Evolutionary conservation across 2,329 filamentous ascomycete genomes (phyloP), one percentile per base, ranked within the genome.

Genomic region (Colletotrichum falcatum): DNA sequence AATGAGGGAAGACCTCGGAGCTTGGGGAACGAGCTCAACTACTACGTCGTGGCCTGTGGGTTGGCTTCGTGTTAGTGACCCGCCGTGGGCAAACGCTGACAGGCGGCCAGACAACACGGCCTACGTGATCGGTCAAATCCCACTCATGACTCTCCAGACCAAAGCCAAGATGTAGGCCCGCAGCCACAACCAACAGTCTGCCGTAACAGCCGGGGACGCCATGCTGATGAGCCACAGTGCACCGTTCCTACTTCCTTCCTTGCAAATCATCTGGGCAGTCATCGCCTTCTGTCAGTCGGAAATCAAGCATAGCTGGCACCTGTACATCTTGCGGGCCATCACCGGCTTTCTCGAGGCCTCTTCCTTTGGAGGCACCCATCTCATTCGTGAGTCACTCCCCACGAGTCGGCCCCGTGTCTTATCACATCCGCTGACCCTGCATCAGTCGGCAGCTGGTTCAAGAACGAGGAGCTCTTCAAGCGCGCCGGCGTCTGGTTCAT

Each of bases 401-500:
- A 0, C 82, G 83, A 35, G 12, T 20, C 3, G 3, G 49, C 3
- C 14, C 18, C 18, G 2, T 8, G 33, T 33, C 78, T 56, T 73
- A 76, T 51, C 73, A 74, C 2, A 75, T 74, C 8, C 77, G 75
- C 7, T 79, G 75, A 70, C 75, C 77, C 1, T 1, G 9, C 20
- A 79, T 83, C 78, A 2, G 81, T 85, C 35, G 81, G 83, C 1
- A 82, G 79, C 1, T 85, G 83, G 83, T 85, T 85, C 70, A 77
- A 78, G 71, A 69, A 71, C n/a, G 69, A 71, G 26, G 69, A 71
- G 12, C 80, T 85, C 0, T 88, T 86, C 67, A 89, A 89, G 73
- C 82, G 88, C 8, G 80, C 82, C 0, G 82, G 82, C 59, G 81
- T 85, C 33, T 84, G 85, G 74, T 81, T 84, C 63, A 82, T 87